phyloP scores from a whole-genome alignment of 192 early-diverging fungal species.

The Coemansia sp. region DNA sequence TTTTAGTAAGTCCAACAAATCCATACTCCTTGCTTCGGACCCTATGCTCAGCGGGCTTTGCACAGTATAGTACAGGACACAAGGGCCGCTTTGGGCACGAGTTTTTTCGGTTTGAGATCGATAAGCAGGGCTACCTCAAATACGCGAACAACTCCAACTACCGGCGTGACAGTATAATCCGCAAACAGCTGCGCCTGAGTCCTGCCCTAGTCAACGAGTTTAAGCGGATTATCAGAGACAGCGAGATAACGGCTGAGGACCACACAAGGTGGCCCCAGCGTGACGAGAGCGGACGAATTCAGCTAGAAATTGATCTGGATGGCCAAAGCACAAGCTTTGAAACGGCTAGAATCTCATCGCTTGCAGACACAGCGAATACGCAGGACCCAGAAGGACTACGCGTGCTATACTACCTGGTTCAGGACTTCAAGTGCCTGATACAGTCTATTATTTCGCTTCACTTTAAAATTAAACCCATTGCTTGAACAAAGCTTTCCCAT shows the following conservation, averaged over 20 bases:
- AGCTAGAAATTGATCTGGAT: constrained; percentile 90
- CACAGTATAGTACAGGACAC: constrained; percentile 71
- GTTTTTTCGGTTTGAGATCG: constrained; percentile 97
- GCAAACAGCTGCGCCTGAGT: constrained; percentile 83
- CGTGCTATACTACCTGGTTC: constrained; percentile 94
- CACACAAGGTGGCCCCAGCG: constrained; percentile 88
- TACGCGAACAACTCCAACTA: constrained; percentile 99
- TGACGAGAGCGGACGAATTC: constrained; percentile 86
- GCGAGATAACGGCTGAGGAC: constrained; percentile 92
- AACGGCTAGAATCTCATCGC: constrained; percentile 88
- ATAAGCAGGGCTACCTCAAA: constrained; percentile 78
- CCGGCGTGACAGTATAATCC: constrained; percentile 93
- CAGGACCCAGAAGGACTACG: constrained; percentile 93
- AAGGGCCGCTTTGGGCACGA: constrained; percentile 96
- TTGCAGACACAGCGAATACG: constrained; percentile 85
- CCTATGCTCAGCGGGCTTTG: background rate
- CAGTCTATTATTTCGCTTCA: constrained; percentile 93
- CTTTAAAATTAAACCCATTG: constrained; percentile 73
- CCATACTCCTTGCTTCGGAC: background rate
- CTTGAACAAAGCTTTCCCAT: constrained; percentile 4
- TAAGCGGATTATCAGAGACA: constrained; percentile 83
- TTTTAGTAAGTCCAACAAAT: constrained; percentile 24
- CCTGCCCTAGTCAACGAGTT: constrained; percentile 80
- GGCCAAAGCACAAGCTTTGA: constrained; percentile 77
- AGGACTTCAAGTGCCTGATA: constrained; percentile 95